Conservation (phyloP, 139 green algal genomes). For the Limnomonas spitsbergensis region DNA sequence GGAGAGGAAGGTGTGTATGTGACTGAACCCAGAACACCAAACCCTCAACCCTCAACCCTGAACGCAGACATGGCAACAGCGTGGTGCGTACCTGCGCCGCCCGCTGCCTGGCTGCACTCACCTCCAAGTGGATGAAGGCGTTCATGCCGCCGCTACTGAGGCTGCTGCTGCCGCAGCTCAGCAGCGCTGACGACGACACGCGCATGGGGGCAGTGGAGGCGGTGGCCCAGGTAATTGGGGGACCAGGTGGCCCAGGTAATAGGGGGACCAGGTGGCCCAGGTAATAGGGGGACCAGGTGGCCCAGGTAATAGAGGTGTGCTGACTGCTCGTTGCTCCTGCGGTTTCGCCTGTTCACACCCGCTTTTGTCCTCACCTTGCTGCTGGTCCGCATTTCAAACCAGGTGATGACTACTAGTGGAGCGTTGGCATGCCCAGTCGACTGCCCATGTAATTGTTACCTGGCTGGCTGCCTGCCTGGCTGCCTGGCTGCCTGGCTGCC, state of each 20-base stretch:
- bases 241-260: not conserved
- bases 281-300: not conserved
- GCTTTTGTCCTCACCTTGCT: too few species aligned
- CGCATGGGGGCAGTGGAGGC: slow-evolving; percentile 46
- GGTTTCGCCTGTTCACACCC: too few species aligned
- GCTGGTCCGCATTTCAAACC: too few species aligned
- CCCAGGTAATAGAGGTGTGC: not conserved
- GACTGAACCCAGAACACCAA: not conserved
- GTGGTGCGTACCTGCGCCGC: slow-evolving; percentile 13
- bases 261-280: not conserved
- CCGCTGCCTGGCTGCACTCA: slow-evolving; percentile 36
- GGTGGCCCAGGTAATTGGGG: slow-evolving; percentile 11
- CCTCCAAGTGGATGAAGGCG: slow-evolving; percentile 23
- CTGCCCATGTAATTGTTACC: too few species aligned
- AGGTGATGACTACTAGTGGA: too few species aligned
- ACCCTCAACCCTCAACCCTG: too few species aligned
- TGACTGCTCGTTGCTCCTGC: not conserved
- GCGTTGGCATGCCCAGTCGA: too few species aligned
- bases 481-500: too few species aligned
- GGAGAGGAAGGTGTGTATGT: not conserved
- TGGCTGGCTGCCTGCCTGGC: too few species aligned
- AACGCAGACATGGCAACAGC: slow-evolving; percentile 34
- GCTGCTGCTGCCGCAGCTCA: slow-evolving; percentile 49
- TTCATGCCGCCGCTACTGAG: slow-evolving; percentile 59
- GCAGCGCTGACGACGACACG: slow-evolving; percentile 12